Evolutionary conservation across 2,329 filamentous ascomycete genomes (phyloP).

Genomic region (Penicillium sp.): DNA sequence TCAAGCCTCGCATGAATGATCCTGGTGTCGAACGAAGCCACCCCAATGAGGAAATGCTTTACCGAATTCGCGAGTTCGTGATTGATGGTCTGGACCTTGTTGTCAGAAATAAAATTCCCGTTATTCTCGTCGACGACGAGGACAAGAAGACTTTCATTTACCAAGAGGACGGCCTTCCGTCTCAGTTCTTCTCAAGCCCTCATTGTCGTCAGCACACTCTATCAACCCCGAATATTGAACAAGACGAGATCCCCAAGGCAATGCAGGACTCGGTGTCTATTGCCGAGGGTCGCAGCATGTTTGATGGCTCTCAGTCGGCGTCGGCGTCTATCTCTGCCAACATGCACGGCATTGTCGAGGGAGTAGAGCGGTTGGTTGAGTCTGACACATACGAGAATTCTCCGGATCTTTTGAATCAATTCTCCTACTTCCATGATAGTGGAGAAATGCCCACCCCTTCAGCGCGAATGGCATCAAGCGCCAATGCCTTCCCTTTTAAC

Average conservation of each 20-base stretch:
- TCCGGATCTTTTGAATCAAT: constrained; percentile 26
- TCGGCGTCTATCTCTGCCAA: constrained; percentile 44
- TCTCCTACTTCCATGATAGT: constrained; percentile 24
- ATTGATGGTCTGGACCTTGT: constrained; percentile 60
- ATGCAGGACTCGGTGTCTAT: constrained; percentile 24
- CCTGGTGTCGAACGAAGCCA: constrained; percentile 52
- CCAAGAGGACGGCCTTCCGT: constrained; percentile 52
- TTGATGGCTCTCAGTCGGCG: constrained; percentile 48
- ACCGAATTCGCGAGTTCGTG: constrained; percentile 62
- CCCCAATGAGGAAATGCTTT: constrained; percentile 64
- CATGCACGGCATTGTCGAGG: constrained; percentile 41
- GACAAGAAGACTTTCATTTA: constrained; percentile 51
- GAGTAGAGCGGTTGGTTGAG: constrained; percentile 39
- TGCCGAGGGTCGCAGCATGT: constrained; percentile 32
- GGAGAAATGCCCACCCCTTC: constrained; percentile 25
- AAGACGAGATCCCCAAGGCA: constrained; percentile 35
- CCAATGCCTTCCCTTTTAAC: constrained; percentile 21
- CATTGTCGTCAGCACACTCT: constrained; percentile 41
- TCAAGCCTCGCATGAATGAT: constrained; percentile 56
- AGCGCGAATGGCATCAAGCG: constrained; percentile 20
- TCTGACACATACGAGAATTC: constrained; percentile 41
- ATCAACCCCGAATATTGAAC: constrained; percentile 41
- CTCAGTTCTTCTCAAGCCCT: constrained; percentile 50
- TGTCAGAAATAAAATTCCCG: constrained; percentile 50
- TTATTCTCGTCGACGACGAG: constrained; percentile 47